A percentile compares a stretch with the other conserved stretches of the same genome.
These are phyloP conservation scores for Cercospora citrullina DNA, from an alignment of 2,329 filamentous ascomycete species.

Conservation along the genomic window DNA sequence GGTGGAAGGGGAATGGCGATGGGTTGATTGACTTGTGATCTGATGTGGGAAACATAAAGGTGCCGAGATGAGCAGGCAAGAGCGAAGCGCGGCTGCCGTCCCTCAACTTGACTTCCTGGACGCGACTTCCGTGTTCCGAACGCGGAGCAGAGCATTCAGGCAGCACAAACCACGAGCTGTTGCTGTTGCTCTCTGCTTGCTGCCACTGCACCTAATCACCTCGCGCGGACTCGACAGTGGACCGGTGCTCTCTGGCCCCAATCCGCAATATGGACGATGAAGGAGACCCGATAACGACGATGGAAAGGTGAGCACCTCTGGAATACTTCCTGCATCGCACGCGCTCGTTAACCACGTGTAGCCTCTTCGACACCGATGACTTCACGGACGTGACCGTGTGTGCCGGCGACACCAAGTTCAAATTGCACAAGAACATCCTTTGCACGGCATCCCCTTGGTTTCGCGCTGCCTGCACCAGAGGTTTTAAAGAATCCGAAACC, in stretches of 20 bases:
- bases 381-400: neutral
- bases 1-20: neutral
- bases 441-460: neutral
- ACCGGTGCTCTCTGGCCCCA: too few relatives aligned
- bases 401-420: neutral
- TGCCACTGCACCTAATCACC: neutral
- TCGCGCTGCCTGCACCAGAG: neutral
- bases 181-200: neutral
- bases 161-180: too few relatives aligned
- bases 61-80: too few relatives aligned
- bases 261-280: neutral
- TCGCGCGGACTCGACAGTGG: neutral
- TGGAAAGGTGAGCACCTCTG: neutral
- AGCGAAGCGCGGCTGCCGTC: too few relatives aligned
- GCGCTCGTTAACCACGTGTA: neutral
- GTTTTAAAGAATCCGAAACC: neutral
- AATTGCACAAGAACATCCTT: neutral
- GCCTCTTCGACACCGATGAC: neutral
- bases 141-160: too few relatives aligned
- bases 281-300: too few relatives aligned
- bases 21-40: neutral
- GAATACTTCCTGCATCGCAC: accelerated
- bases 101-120: too few relatives aligned
- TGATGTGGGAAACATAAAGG: too few relatives aligned
- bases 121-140: too few relatives aligned